Base-by-base conservation (phyloP, 139 green algal species). In the Asterochloris erici region DNA sequence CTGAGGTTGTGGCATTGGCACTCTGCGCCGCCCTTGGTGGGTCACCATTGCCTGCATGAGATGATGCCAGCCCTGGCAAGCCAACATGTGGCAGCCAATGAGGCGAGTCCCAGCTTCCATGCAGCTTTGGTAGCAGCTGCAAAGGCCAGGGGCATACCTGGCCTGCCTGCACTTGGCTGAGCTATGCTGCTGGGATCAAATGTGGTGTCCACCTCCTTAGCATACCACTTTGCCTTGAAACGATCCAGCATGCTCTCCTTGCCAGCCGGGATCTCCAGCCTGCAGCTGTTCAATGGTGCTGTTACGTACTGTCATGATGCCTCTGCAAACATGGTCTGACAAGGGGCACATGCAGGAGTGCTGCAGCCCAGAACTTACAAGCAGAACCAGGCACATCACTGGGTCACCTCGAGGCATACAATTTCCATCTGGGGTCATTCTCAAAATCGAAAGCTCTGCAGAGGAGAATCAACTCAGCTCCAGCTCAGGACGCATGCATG, bases 171-270 rank as follows among this genome's bases (percentile, higher is more conserved):
- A 21, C 66, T 71, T 71, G 66, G 21, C 17, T 21, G 19, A 71
- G 66, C 66, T 26, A 71, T 21, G 21, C 21, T 23, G 19, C 66
- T 54, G 38, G 21, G 66, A 62, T 26, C 27, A 62, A 79, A 47
- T 24, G 16, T 63, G n/a, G 17, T 62, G 26, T 14, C 12, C 27
- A 63, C 14, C 29, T 84, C 63, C n/a, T 66, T 63, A 27, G 77
- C 68, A 63, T 85, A 88, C 84, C 84, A 88, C 69, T 85, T 88
- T 14, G 77, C 81, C 61, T 85, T 85, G 60, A 79, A 78, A 10
- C 71, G 54, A 24, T 79, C 63, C 15, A 21, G 27, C 19, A 26
- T 19, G 12, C 61, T 66, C 16, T 85, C 82, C 14, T 74, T 79
- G 74, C 82, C 82, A 12, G 82, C 47, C 10, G 82, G 82, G 15